These are phyloP conservation scores for Phytophthora pluvialis DNA, from an alignment of 352 stramenopile species.

Conservation along the genomic window DNA sequence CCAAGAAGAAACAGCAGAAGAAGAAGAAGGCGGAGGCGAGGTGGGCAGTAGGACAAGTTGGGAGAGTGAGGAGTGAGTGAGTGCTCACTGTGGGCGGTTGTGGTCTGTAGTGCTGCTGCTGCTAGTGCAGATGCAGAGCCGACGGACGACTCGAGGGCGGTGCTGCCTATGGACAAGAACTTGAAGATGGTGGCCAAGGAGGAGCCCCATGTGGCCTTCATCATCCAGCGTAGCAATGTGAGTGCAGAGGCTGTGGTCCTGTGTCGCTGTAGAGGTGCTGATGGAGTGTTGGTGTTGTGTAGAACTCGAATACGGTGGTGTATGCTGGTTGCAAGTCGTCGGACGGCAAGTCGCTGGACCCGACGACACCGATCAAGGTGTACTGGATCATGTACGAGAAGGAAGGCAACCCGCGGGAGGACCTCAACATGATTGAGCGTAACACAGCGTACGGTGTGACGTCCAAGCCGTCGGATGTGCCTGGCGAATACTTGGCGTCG, in stretches of 20 bases:
- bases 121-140: constrained; percentile 10
- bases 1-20: constrained; percentile 48
- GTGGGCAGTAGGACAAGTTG: not conserved
- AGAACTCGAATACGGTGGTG: constrained; percentile 90
- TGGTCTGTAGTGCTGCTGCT: constrained; percentile 1
- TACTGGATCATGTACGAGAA: constrained; percentile 92
- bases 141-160: constrained; percentile 21
- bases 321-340: constrained; percentile 62
- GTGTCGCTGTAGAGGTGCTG: not conserved
- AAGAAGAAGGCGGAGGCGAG: constrained; percentile 35
- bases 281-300: constrained; percentile 7
- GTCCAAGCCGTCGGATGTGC: constrained; percentile 44
- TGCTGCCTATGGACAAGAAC: constrained; percentile 71
- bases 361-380: constrained; percentile 68
- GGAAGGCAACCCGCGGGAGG: constrained; percentile 64
- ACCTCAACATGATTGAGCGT: constrained; percentile 88
- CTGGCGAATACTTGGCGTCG: constrained; percentile 47
- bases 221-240: constrained; percentile 89
- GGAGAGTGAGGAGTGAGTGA: not conserved
- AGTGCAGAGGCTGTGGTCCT: constrained; percentile 11
- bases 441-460: constrained; percentile 82
- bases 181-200: constrained; percentile 70
- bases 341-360: constrained; percentile 57
- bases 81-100: constrained; percentile 4
- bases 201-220: constrained; percentile 82